phyloP scores from a whole-genome alignment of 345 rosid species.

The Boechera stricta region DNA sequence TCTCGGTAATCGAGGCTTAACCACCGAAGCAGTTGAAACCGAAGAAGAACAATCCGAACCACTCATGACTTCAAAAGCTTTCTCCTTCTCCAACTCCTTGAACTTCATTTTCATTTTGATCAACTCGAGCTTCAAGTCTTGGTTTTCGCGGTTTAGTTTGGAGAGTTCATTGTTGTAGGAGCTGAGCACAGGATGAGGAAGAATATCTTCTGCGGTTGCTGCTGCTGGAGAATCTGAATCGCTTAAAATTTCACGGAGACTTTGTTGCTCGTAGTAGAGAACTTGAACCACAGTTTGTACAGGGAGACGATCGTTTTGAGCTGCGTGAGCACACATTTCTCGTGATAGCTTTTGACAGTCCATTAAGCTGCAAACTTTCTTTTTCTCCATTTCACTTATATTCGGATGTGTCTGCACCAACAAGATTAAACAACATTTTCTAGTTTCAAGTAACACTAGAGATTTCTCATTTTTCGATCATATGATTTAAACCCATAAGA shows the following conservation, averaged over 20 bases:
- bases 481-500: too few relatives aligned
- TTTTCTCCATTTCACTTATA: slow-evolving; percentile 81
- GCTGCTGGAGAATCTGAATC: slow-evolving; percentile 33
- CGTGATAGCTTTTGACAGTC: slow-evolving; percentile 84
- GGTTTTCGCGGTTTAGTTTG: slow-evolving; percentile 62
- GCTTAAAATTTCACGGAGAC: slow-evolving; percentile 59
- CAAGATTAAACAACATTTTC: neutral
- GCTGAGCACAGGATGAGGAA: slow-evolving; percentile 41
- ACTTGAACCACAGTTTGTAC: slow-evolving; percentile 77
- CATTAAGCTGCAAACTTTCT: slow-evolving; percentile 89
- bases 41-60: slow-evolving; percentile 23
- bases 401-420: slow-evolving; percentile 74
- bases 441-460: neutral
- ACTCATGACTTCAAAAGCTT: slow-evolving; percentile 28
- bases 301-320: slow-evolving; percentile 79
- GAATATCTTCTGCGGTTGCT: slow-evolving; percentile 28
- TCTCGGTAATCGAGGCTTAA: slow-evolving; percentile 73
- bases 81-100: slow-evolving; percentile 59
- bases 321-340: slow-evolving; percentile 87
- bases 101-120: slow-evolving; percentile 76
- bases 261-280: slow-evolving; percentile 79
- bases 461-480: neutral
- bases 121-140: slow-evolving; percentile 78
- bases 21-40: slow-evolving; percentile 49
- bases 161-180: slow-evolving; percentile 55